Base-by-base conservation (phyloP, 768 basidiomycete genomes). In the Naganishia kalamii region DNA sequence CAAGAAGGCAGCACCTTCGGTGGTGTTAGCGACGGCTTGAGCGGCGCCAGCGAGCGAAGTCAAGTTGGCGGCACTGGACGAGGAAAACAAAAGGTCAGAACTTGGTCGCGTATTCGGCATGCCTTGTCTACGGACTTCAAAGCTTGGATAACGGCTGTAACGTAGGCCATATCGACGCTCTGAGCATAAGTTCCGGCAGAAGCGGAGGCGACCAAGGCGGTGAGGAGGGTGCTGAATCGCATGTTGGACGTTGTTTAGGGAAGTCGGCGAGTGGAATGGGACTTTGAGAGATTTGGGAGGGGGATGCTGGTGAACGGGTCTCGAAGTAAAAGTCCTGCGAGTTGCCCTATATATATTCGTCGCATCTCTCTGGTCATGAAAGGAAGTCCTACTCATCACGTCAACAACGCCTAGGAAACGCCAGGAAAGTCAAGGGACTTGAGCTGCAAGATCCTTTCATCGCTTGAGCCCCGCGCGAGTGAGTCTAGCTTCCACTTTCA, bases 1-100 rank as follows among this genome's bases (percentile, higher is more conserved):
- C 35, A 86, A 75, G n/a, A 86, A 72, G 19, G 71, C 68, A 63
- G 79, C 74, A 5, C 84, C 87, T 7, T 66, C 71, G 15, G 75
- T 57, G 17, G 82, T 83, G 30, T 75, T 69, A 52, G 84, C 84
- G 72, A 86, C 73, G 46, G 72, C 73, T 17, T 71, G 63, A 5
- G 82, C 77, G 33, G 79, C 73, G 30, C 70, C 70, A 21, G 81
- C 81, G 41, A 87, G 73, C 30, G 75, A 71, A 32, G 80, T 81
- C 57, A 83, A 80, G 11, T 83, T 82, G 12, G 11, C 75, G 65
- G 41, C 66, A 50, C 54, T 32, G 21, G 21, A 17, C 40, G 40
- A 29, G 32, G n/a, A 10, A 37, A 40, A 21, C 15, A 23, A 32
- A 3, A n/a, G 5, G 7, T 15, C 32, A 59, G 33, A 59, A 6